phyloP scores from a whole-genome alignment of 169 alveolate genomes.

The Eimeria maxima region DNA sequence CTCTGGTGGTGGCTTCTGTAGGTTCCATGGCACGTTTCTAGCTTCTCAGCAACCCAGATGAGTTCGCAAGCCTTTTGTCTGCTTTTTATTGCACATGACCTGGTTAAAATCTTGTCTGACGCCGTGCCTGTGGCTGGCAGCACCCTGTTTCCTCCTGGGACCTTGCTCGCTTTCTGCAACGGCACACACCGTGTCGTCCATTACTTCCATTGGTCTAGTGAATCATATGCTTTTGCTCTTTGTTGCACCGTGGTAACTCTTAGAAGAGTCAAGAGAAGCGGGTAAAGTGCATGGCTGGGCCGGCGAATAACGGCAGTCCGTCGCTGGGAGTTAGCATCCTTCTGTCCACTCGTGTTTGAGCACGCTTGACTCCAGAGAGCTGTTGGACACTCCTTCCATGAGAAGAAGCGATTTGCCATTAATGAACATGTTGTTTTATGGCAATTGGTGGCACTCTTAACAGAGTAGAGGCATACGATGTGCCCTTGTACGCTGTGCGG shows the following conservation, averaged over 20 bases:
- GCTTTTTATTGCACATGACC: background rate
- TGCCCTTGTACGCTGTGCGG: background rate
- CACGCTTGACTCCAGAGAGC: background rate
- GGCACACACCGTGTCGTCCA: background rate
- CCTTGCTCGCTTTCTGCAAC: background rate
- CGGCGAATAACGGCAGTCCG: background rate
- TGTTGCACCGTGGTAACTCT: background rate
- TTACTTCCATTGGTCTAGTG: background rate
- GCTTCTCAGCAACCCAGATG: background rate
- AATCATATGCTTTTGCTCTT: background rate
- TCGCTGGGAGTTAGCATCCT: background rate
- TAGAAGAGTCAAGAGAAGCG: background rate
- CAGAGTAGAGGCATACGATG: background rate
- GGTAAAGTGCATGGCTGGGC: conserved; percentile 9
- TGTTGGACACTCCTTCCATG: background rate
- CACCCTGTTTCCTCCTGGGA: background rate
- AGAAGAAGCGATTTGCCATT: background rate
- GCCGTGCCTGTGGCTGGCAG: background rate
- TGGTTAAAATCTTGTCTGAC: background rate
- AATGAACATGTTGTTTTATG: background rate
- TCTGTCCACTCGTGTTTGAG: background rate
- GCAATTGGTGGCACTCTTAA: background rate
- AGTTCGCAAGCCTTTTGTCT: background rate
- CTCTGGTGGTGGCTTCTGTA: conserved; percentile 77
- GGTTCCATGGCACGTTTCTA: background rate